These are phyloP conservation scores for Filobasidium wieringae DNA, from an alignment of 768 basidiomycete genomes.

Conservation along the genomic window DNA sequence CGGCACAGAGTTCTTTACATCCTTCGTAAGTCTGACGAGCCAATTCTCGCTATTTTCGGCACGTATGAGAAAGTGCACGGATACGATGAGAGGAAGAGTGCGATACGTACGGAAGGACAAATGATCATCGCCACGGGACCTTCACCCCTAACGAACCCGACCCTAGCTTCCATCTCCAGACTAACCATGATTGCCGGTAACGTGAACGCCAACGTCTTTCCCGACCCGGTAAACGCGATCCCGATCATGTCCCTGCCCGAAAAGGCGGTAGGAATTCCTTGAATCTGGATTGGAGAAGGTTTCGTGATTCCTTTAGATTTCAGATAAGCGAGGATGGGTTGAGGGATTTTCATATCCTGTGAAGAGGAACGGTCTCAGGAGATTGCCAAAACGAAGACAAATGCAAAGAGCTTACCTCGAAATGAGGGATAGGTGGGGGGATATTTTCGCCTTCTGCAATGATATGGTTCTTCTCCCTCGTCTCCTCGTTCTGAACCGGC, in stretches of 20 bases:
- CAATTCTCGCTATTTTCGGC: slow-evolving; percentile 54
- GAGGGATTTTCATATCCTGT: slow-evolving; percentile 98
- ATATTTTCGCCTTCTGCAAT: slow-evolving; percentile 86
- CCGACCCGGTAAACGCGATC: slow-evolving; percentile 97
- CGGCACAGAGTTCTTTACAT: slow-evolving; percentile 68
- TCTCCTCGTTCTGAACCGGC: slow-evolving; percentile 55
- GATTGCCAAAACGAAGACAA: slow-evolving; percentile 9
- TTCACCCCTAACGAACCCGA: slow-evolving; percentile 84
- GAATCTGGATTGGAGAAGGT: slow-evolving; percentile 93
- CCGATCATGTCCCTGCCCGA: slow-evolving; percentile 95
- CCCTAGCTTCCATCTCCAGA: slow-evolving; percentile 78
- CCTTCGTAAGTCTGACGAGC: slow-evolving; percentile 97
- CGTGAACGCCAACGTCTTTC: slow-evolving; percentile 96
- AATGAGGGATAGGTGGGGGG: slow-evolving; percentile 84
- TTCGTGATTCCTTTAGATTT: slow-evolving; percentile 68
- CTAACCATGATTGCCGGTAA: slow-evolving; percentile 95
- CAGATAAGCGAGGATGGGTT: slow-evolving; percentile 66
- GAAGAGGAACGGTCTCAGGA: background rate
- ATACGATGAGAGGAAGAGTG: background rate
- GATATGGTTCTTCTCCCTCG: slow-evolving; percentile 87
- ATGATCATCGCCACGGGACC: slow-evolving; percentile 93
- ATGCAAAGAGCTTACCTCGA: slow-evolving; percentile 46
- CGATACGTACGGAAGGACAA: slow-evolving; percentile 60
- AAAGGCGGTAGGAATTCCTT: slow-evolving; percentile 92
- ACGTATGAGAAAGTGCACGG: background rate